Conservation (phyloP, 1,284 basidiomycete genomes). For the Acaromyces ingoldii region DNA sequence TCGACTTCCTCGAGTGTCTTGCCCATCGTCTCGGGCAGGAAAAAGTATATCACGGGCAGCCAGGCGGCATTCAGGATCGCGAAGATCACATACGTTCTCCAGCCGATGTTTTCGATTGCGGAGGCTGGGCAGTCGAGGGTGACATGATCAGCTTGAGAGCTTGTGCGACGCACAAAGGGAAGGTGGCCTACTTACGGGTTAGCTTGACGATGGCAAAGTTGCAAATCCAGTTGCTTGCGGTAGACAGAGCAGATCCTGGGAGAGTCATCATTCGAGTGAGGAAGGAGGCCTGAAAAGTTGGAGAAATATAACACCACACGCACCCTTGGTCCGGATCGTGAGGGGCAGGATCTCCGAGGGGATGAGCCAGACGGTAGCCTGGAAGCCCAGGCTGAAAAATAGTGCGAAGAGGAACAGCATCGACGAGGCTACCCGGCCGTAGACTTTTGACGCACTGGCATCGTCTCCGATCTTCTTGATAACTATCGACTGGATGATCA, state of each 20-base stretch:
- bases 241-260: conserved; percentile 6
- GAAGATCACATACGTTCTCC: background rate
- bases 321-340: conserved; percentile 4
- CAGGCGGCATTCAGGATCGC: background rate
- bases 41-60: background rate
- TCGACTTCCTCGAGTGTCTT: conserved; percentile 6
- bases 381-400: conserved; percentile 8
- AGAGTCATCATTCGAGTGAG: too few species aligned
- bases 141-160: too few species aligned
- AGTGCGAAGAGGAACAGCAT: conserved; percentile 9
- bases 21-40: conserved; percentile 8
- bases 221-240: conserved; percentile 8
- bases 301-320: too few species aligned
- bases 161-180: too few species aligned
- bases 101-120: background rate
- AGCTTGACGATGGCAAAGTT: conserved; percentile 9
- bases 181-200: too few species aligned
- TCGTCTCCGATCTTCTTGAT: conserved; percentile 1
- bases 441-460: too few species aligned
- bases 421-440: background rate
- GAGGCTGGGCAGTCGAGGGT: too few species aligned
- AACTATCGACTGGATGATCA: conserved; percentile 2
- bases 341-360: conserved; percentile 5
- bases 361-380: conserved; percentile 9
- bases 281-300: too few species aligned